A percentile compares a stretch with the other conserved stretches of the same genome.
Evolutionary conservation across 1,284 basidiomycete species (phyloP).

Genomic region (Naganishia sp.): DNA sequence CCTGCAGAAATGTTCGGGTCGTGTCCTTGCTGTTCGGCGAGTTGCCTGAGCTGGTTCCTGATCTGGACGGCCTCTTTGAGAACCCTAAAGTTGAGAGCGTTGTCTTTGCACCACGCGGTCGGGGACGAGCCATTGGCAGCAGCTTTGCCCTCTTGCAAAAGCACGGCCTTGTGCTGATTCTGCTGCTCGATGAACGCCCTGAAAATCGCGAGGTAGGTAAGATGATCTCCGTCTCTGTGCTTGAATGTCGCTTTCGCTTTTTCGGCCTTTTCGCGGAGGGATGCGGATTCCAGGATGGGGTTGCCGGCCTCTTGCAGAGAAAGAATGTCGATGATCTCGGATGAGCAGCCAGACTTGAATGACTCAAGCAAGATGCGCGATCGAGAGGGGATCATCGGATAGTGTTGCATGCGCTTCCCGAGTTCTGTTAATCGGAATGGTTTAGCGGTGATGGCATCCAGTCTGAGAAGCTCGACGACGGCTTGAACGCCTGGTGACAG

Average conservation of each 20-base stretch:
- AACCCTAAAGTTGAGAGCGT: slow-evolving; percentile 82
- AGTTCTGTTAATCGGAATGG: slow-evolving; percentile 64
- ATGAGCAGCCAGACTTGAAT: slow-evolving; percentile 66
- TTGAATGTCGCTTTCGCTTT: slow-evolving; percentile 75
- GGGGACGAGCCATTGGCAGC: slow-evolving; percentile 7
- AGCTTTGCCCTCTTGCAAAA: slow-evolving; percentile 32
- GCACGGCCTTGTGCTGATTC: slow-evolving; percentile 57
- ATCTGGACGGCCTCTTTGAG: slow-evolving; percentile 82
- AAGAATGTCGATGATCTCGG: slow-evolving; percentile 75
- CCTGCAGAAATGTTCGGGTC: slow-evolving; percentile 64
- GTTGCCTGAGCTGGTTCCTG: slow-evolving; percentile 71
- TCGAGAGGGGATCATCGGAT: slow-evolving; percentile 81
- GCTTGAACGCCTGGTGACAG: background rate
- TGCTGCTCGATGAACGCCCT: slow-evolving; percentile 65
- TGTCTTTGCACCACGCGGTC: slow-evolving; percentile 70
- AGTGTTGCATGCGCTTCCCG: slow-evolving; percentile 75
- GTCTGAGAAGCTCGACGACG: slow-evolving; percentile 6
- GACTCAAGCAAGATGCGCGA: slow-evolving; percentile 75
- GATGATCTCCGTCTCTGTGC: slow-evolving; percentile 83
- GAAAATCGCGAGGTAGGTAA: slow-evolving; percentile 81
- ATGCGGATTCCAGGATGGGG: slow-evolving; percentile 65
- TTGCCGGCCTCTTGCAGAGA: slow-evolving; percentile 70
- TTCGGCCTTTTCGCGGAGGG: slow-evolving; percentile 67
- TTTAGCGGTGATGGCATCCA: slow-evolving; percentile 26
- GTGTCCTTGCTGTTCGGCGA: slow-evolving; percentile 65